Evolutionary conservation across 768 basidiomycete species (phyloP), one percentile per base, ranked within the genome.

Genomic region (Collybia nuda): DNA sequence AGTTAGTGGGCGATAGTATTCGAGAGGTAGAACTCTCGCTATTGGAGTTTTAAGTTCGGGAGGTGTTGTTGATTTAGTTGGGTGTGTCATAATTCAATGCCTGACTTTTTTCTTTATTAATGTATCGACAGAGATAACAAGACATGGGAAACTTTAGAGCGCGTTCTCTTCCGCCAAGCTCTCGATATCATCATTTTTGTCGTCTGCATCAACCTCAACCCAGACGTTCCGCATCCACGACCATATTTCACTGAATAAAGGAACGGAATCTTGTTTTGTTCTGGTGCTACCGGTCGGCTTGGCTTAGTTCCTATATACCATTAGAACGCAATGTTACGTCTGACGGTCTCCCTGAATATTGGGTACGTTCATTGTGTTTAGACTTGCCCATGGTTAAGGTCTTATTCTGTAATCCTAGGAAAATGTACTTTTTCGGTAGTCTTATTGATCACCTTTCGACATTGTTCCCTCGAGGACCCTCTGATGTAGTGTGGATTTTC

Each of bases 171-270:
- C 76, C 69, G 81, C 40, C 96, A 98, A 74, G 93, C 98, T 52
- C 80, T 98, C 23, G 92, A 93, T 55, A 95, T 93, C 56, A 95
- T 98, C 72, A 85, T 99, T 61, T 98, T 99, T 63, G 84, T 98
- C 78, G 98, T 98, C 75, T 98, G 97, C 79, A 99, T 99, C 68
- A 98, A 98, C 69, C 86, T 99, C 44, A 85, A 84, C n/a, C 81
- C 85, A 15, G 67, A 76, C 52, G 93, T 96, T 47, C 92, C 93
- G 0, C 43, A 85, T 84, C 3, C 66, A 72, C 23, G 82, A 88
- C 37, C 81, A 82, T 51, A 87, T 97, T 56, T n/a, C n/a, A 69
- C 68, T n/a, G 76, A 76, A 18, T 90, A 89, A 11, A 93, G 94
- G 48, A 59, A 70, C 15, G 78, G 97, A 52, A 76, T 77, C 48